Conservation (phyloP, 2,329 filamentous ascomycete genomes). For the Stagonosporopsis vannaccii region DNA sequence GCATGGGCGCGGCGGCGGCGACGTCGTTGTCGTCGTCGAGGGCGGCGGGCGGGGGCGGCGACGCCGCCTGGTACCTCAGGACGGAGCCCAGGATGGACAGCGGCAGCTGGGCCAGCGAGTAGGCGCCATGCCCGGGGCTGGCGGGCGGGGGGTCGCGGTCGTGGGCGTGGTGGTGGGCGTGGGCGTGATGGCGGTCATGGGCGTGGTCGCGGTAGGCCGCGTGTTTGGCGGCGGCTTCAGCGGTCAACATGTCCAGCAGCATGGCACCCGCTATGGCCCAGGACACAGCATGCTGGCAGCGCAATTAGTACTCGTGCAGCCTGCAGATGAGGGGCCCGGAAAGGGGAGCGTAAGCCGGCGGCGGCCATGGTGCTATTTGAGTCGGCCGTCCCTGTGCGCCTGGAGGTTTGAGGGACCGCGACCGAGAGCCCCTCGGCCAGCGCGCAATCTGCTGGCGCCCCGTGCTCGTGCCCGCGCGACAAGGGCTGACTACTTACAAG, state of each 20-base stretch:
- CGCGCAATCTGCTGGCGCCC: constrained; percentile 22
- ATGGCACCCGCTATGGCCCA: constrained; percentile 30
- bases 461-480: constrained; percentile 5
- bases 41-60: constrained; percentile 19
- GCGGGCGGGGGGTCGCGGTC: constrained; percentile 16
- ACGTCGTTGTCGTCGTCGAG: background rate
- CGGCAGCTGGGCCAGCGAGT: constrained; percentile 41
- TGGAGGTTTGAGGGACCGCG: constrained; percentile 28
- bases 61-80: constrained; percentile 32
- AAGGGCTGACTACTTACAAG: constrained; percentile 37
- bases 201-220: constrained; percentile 32
- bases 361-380: constrained; percentile 21
- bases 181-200: background rate
- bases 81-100: constrained; percentile 44
- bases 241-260: constrained; percentile 50
- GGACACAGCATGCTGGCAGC: constrained; percentile 29
- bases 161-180: too few relatives aligned
- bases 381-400: constrained; percentile 27
- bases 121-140: constrained; percentile 34
- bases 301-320: constrained; percentile 20
- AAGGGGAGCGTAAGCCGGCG: constrained; percentile 19
- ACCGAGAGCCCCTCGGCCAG: constrained; percentile 21
- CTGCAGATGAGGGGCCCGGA: constrained; percentile 8
- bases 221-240: constrained; percentile 46
- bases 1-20: constrained; percentile 6